Conservation (phyloP, 2,329 filamentous ascomycete species). For the Penicillium sp. region DNA sequence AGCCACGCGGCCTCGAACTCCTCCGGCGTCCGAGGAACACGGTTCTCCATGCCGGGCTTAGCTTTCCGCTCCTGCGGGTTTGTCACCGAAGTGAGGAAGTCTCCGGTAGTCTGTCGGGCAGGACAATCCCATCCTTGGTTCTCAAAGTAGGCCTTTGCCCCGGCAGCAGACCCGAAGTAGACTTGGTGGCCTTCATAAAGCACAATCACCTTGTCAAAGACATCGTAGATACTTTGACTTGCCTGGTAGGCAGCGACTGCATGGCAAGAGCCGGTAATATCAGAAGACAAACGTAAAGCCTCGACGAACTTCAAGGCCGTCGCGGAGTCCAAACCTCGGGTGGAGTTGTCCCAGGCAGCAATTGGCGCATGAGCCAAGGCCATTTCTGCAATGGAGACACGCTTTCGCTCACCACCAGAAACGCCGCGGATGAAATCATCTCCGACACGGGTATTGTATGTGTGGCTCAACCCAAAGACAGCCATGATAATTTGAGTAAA, state of each 20-base stretch:
- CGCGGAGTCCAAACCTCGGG: conserved; percentile 47
- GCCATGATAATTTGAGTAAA: conserved; percentile 44
- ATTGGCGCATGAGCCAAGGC: conserved; percentile 44
- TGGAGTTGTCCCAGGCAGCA: conserved; percentile 45
- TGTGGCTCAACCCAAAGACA: conserved; percentile 45
- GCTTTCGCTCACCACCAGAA: conserved; percentile 57
- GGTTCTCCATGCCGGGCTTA: conserved; percentile 56
- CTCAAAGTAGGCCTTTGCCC: conserved; percentile 63
- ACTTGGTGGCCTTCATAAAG: conserved; percentile 71
- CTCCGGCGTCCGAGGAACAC: conserved; percentile 62
- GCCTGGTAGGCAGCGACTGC: conserved; percentile 52
- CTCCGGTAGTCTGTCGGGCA: conserved; percentile 61
- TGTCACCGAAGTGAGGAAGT: conserved; percentile 66
- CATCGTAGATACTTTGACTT: conserved; percentile 40
- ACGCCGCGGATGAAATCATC: conserved; percentile 58
- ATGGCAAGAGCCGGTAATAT: conserved; percentile 45
- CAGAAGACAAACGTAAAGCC: conserved; percentile 46
- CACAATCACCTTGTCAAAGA: conserved; percentile 67
- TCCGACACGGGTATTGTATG: conserved; percentile 45
- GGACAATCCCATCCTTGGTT: conserved; percentile 65
- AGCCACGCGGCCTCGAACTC: conserved; percentile 62
- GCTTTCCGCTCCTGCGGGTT: conserved; percentile 57
- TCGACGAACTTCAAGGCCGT: conserved; percentile 54
- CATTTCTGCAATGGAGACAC: conserved; percentile 57
- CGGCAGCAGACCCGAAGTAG: conserved; percentile 61